Conservation (phyloP, 164 flowering plant species). For the Sextonia rubra region DNA sequence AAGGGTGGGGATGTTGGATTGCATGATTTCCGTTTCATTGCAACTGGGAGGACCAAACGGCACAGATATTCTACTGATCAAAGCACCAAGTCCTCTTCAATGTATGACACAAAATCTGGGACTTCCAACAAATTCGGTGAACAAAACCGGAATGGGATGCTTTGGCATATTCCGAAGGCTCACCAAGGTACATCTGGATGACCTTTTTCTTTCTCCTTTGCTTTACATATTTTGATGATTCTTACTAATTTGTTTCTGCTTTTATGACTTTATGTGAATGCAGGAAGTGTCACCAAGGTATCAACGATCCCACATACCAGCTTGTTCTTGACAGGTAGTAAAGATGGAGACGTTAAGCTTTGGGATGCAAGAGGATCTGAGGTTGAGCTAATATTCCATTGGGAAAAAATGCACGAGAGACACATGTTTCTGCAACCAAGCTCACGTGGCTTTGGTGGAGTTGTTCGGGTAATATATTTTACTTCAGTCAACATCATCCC, state of each 20-base stretch:
- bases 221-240: neutral
- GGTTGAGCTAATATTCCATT: constrained; percentile 61
- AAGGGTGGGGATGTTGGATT: constrained; percentile 87
- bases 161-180: constrained; percentile 97
- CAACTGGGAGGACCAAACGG: constrained; percentile 77
- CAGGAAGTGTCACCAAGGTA: constrained; percentile 80
- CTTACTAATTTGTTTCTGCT: neutral
- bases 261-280: constrained; percentile 14
- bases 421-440: constrained; percentile 90
- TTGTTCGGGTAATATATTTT: constrained; percentile 56
- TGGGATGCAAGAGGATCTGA: constrained; percentile 85
- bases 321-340: constrained; percentile 92
- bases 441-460: constrained; percentile 81
- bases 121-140: constrained; percentile 37
- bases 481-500: neutral
- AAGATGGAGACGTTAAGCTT: constrained; percentile 97
- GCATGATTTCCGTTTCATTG: constrained; percentile 93
- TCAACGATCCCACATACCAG: constrained; percentile 82
- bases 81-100: constrained; percentile 22
- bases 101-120: constrained; percentile 23
- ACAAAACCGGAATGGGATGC: constrained; percentile 79
- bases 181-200: constrained; percentile 58
- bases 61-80: constrained; percentile 46
- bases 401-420: constrained; percentile 89
- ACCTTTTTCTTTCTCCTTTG: neutral